phyloP scores from a whole-genome alignment of 768 basidiomycete species.

The Auricularia heimuer region DNA sequence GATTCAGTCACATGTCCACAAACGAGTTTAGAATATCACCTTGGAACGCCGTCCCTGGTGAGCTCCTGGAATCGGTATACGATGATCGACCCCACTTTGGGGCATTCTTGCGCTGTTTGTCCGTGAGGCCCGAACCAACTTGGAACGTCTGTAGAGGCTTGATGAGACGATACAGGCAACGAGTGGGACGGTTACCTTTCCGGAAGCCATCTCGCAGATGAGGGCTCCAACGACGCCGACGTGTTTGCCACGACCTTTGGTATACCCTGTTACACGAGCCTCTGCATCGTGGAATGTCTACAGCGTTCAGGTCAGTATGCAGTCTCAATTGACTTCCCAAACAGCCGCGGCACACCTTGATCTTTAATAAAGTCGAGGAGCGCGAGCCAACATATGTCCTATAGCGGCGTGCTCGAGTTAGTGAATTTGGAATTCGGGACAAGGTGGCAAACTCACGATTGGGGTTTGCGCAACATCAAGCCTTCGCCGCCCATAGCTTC shows the following conservation, averaged over 20 bases:
- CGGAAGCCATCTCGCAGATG: slow-evolving; percentile 46
- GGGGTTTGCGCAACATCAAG: slow-evolving; percentile 44
- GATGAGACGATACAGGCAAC: not conserved
- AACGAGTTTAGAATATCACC: slow-evolving; percentile 22
- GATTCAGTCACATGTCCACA: not conserved
- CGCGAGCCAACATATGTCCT: slow-evolving; percentile 43
- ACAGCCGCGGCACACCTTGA: slow-evolving; percentile 31
- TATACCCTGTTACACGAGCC: slow-evolving; percentile 34
- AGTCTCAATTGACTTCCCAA: no score
- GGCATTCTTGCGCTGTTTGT: slow-evolving; percentile 44
- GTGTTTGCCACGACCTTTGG: slow-evolving; percentile 5
- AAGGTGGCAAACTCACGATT: slow-evolving; percentile 28
- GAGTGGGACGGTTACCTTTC: slow-evolving; percentile 32
- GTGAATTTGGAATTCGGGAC: slow-evolving; percentile 1
- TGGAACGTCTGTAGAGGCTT: slow-evolving; percentile 35
- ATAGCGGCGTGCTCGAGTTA: not conserved
- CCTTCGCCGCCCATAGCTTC: slow-evolving; percentile 49
- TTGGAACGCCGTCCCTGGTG: slow-evolving; percentile 45
- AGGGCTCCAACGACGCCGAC: slow-evolving; percentile 4
- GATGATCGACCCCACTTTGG: slow-evolving; percentile 44
- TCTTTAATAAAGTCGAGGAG: slow-evolving; percentile 41
- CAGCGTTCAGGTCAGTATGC: not conserved
- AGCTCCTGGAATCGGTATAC: slow-evolving; percentile 53
- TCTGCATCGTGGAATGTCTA: slow-evolving; percentile 54
- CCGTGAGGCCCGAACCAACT: slow-evolving; percentile 44